Percentiles rank a stretch among this genome's conserved stretches.
phyloP scores from a whole-genome alignment of 2,329 filamentous ascomycete genomes.

The Daldinia eschscholtzii region DNA sequence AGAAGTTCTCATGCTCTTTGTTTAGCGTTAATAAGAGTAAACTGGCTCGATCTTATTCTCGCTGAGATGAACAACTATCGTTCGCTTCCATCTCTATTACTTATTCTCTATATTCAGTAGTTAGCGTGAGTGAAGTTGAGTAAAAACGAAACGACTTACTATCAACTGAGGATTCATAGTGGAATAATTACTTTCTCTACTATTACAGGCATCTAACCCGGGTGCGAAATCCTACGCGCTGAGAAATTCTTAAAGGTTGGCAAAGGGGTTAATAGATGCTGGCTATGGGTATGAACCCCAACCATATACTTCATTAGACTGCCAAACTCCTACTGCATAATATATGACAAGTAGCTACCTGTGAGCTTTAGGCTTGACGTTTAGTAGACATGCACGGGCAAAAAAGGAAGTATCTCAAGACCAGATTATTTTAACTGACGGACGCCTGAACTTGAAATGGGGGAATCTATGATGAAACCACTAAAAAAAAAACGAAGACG shows the following conservation, averaged over 20 bases:
- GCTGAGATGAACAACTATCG: too few relatives aligned
- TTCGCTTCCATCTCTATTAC: neutral
- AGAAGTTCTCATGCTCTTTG: neutral
- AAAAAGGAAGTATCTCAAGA: slow-evolving; percentile 21
- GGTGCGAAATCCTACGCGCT: neutral
- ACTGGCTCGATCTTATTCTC: neutral
- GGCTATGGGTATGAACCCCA: neutral
- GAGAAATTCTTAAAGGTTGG: neutral
- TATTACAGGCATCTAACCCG: neutral
- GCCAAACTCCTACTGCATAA: neutral
- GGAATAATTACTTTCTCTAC: neutral
- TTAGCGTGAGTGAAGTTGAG: neutral
- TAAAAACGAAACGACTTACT: neutral
- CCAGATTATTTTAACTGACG: slow-evolving; percentile 38
- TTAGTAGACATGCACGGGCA: slow-evolving; percentile 25
- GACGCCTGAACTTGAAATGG: slow-evolving; percentile 44
- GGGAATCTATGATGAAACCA: slow-evolving; percentile 47
- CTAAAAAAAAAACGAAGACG: slow-evolving; percentile 42
- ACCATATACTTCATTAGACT: neutral
- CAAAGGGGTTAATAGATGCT: neutral
- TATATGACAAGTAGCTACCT: neutral
- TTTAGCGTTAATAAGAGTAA: neutral
- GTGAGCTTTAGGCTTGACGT: neutral
- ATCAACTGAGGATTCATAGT: neutral
- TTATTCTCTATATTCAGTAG: neutral